Percentiles rank a stretch among this genome's conserved stretches.
These are phyloP conservation scores for Silene vulgaris DNA, from an alignment of 179 eudicot species.

Conservation along the genomic window DNA sequence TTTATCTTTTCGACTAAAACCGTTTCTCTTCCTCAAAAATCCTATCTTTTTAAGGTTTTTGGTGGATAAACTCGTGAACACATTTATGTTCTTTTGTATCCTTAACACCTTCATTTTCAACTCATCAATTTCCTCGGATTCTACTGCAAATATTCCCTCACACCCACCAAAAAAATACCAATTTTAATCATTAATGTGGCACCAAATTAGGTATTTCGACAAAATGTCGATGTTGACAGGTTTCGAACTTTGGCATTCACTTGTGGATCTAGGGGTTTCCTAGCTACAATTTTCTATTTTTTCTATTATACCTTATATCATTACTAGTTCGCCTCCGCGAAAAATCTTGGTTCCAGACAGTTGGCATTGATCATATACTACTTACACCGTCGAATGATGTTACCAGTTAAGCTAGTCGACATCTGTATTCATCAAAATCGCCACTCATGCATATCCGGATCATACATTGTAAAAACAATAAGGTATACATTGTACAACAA, in stretches of 20 bases:
- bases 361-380: neutral
- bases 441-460: neutral
- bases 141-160: slow-evolving; percentile 7
- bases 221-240: neutral
- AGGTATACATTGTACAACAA: neutral
- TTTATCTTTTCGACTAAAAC: slow-evolving; percentile 7
- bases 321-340: neutral
- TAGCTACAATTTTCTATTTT: too few relatives aligned
- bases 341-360: too few relatives aligned
- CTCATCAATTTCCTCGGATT: slow-evolving; percentile 19
- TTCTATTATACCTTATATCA: too few relatives aligned
- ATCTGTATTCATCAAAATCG: neutral
- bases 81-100: slow-evolving; percentile 2
- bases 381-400: neutral
- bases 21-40: slow-evolving; percentile 13
- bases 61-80: slow-evolving; percentile 1
- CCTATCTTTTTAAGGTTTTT: neutral
- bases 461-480: neutral
- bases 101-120: slow-evolving; percentile 1
- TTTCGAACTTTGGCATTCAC: neutral
- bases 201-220: neutral
- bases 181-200: neutral
- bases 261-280: too few relatives aligned
- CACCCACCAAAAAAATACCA: neutral
- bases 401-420: neutral